Percentiles rank a stretch among this genome's conserved stretches.
phyloP scores from a whole-genome alignment of 805 yeast genomes.

The Ascoidea asiatica region DNA sequence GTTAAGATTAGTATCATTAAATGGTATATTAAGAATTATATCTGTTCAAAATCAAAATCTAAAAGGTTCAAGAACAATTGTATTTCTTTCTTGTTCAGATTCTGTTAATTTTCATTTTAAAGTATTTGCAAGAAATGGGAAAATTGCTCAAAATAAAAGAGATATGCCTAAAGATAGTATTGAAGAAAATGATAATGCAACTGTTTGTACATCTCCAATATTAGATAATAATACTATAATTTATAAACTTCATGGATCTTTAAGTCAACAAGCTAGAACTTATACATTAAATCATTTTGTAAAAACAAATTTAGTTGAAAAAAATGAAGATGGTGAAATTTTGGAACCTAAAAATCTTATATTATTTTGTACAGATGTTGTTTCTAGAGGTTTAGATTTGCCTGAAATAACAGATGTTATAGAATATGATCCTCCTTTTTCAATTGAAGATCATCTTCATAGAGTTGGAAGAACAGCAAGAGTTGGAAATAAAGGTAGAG shows the following conservation, averaged over 20 bases:
- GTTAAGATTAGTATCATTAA: slow-evolving; percentile 69
- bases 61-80: slow-evolving; percentile 45
- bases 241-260: slow-evolving; percentile 79
- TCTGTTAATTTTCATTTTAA: slow-evolving; percentile 90
- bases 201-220: slow-evolving; percentile 40
- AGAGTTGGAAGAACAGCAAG: slow-evolving; percentile 97
- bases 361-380: slow-evolving; percentile 93
- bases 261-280: slow-evolving; percentile 74
- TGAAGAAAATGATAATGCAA: slow-evolving; percentile 19
- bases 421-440: slow-evolving; percentile 92
- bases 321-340: slow-evolving; percentile 24
- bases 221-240: slow-evolving; percentile 33
- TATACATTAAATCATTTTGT: slow-evolving; percentile 55
- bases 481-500: slow-evolving; percentile 79
- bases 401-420: slow-evolving; percentile 77
- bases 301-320: slow-evolving; percentile 21
- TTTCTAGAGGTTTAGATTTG: slow-evolving; percentile 90
- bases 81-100: slow-evolving; percentile 88
- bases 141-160: slow-evolving; percentile 13
- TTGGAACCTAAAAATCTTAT: slow-evolving; percentile 55
- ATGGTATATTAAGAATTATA: slow-evolving; percentile 46
- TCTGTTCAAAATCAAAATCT: slow-evolving; percentile 16
- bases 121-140: slow-evolving; percentile 52
- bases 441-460: slow-evolving; percentile 89
- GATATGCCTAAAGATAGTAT: slow-evolving; percentile 12